Base-by-base conservation (phyloP, 1,284 basidiomycete genomes). In the Hypsizygus ulmarius region DNA sequence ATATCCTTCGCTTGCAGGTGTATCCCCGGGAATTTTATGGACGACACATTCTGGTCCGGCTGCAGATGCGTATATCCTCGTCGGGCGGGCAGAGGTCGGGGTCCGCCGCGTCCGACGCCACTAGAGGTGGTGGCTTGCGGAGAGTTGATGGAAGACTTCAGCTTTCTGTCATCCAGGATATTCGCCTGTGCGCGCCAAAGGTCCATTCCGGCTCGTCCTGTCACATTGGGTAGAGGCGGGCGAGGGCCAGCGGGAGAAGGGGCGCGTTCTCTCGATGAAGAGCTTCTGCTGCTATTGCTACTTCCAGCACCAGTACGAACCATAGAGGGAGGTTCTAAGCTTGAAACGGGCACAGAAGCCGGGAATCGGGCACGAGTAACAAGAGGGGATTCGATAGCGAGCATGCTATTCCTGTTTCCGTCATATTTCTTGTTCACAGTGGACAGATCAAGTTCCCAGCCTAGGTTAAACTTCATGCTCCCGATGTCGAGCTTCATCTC, bases 221-320 rank as follows among this genome's bases (percentile, higher is more conserved):
- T 12, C 18, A 42, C 34, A 16, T 50, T 11, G 32, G 42, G 40
- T 21, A 59, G 49, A 38, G 55, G 58, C n/a, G 62, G 54, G 10
- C 67, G 61, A 38, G 68, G 65, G 19, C 78, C 78, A 37, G 67
- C 63, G n/a, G 79, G 79, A 21, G 77, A 75, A 5, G 70, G 64
- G 3, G 76, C 69, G 33, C 75, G 68, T 39, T 74, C 71, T 42
- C 74, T 71, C 38, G 64, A 66, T 27, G 55, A 48, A 45, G 62
- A 40, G 59, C 65, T 46, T 16, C 21, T 25, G 21, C 7, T 25
- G 21, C 21, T 25, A 25, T 25, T 3, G 21, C 56, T 54, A 43
- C 57, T 58, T 52, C 58, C 16, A 52, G 53, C 52, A 51, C 57
- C 50, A 19, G 53, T 33, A 27, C 50, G 53, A 39, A 59, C 54